Base-by-base conservation (phyloP, 345 rosid genomes). In the Anacardium occidentale region DNA sequence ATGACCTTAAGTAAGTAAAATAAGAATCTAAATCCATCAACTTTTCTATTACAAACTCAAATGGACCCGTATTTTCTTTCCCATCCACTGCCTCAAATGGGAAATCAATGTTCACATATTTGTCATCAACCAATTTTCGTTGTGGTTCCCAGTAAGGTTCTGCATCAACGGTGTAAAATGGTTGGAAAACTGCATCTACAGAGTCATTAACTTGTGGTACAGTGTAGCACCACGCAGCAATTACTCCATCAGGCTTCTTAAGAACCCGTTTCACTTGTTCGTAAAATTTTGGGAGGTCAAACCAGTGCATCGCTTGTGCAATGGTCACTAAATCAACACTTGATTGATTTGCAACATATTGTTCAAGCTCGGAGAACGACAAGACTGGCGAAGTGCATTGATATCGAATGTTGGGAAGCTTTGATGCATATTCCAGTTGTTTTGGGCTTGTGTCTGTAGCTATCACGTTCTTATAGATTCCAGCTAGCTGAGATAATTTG, bases 151-250 rank as follows among this genome's bases (percentile, higher is more conserved):
- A 92, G 47, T 82, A 83, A 1, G 93, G 87, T 0, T 66, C 29
- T 10, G 81, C 70, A 52, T 68, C 86, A 5, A 83, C 71, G 3
- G 13, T 0, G 82, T 92, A 88, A 52, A 86, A 89, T 14, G 83
- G 81, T 12, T 44, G 24, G 72, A 90, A 84, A 18, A 88, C 83
- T 4, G 80, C 42, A 72, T 94, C 92, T 0, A 94, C 83, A 5
- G 85, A 20, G 64, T 52, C 53, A 68, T 85, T 81, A 26, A 93
- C 80, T 75, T 86, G 74, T 13, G 95, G 97, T 8, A 62, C 61
- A 4, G 91, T 86, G 89, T 93, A 93, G 88, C 98, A 91, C 95
- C 98, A 91, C 0, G 93, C 87, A 0, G 93, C 97, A 47, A 91
- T 22, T 13, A 88, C 91, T 0, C 98, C 98, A 25, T 87, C 5